Evolutionary conservation across 2,329 filamentous ascomycete genomes (phyloP).

Genomic region (Talaromyces islandicus): DNA sequence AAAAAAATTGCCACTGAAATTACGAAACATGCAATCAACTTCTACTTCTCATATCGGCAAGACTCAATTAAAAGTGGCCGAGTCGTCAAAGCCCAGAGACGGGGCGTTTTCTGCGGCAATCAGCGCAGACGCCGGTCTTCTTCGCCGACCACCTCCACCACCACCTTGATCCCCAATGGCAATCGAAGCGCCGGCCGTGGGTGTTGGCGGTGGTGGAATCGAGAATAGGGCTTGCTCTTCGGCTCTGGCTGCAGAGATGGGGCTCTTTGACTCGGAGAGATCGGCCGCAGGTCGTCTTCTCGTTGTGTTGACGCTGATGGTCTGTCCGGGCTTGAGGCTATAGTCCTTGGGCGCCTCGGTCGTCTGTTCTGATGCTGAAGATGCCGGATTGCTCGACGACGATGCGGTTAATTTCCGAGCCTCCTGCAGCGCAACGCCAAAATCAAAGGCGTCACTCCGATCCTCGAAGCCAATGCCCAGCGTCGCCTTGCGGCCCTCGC

Average conservation of each 20-base stretch:
- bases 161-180: constrained; percentile 16
- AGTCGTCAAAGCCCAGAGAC: constrained; percentile 9
- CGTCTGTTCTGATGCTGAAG: neutral
- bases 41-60: neutral
- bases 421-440: constrained; percentile 73
- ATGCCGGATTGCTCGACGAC: constrained; percentile 10
- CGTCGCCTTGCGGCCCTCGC: constrained; percentile 70
- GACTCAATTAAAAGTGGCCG: constrained; percentile 7
- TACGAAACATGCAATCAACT: neutral
- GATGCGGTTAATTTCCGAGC: constrained; percentile 53
- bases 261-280: neutral
- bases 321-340: constrained; percentile 83
- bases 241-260: constrained; percentile 19
- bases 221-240: constrained; percentile 58
- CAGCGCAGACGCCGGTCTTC: constrained; percentile 48
- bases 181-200: constrained; percentile 43
- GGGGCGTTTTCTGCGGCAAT: constrained; percentile 35
- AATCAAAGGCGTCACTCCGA: constrained; percentile 78
- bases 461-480: constrained; percentile 86
- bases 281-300: constrained; percentile 41
- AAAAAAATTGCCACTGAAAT: too few relatives aligned
- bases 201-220: constrained; percentile 61
- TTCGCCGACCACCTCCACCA: constrained; percentile 50
- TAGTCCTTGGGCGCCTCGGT: constrained; percentile 55
- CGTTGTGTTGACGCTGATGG: constrained; percentile 73